These are phyloP conservation scores for Rhodamnia argentea DNA, from an alignment of 345 rosid species.

Conservation along the genomic window DNA sequence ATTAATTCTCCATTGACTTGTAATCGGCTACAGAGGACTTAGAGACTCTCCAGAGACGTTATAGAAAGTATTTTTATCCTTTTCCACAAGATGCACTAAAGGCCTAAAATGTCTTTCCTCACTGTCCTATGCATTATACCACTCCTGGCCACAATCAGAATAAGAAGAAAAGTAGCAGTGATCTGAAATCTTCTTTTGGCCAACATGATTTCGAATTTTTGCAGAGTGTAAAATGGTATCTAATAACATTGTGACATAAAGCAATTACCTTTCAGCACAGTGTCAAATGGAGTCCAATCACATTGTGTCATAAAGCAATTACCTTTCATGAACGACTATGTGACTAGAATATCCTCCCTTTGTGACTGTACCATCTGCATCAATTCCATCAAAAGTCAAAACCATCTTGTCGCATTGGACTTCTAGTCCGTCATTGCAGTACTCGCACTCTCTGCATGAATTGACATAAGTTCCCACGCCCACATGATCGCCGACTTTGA, in stretches of 20 bases:
- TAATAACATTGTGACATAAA: neutral
- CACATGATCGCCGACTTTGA: slow-evolving; percentile 77
- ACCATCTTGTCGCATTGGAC: slow-evolving; percentile 45
- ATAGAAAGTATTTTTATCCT: neutral
- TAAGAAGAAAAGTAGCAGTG: neutral
- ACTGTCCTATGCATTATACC: neutral
- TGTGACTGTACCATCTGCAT: slow-evolving; percentile 62
- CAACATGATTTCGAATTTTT: neutral
- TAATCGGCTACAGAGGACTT: neutral
- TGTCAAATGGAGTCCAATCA: neutral
- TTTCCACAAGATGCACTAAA: neutral
- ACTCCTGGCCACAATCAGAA: neutral
- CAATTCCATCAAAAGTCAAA: slow-evolving; percentile 56
- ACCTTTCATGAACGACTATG: slow-evolving; percentile 75
- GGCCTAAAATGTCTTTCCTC: neutral
- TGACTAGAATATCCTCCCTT: slow-evolving; percentile 82
- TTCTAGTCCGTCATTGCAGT: slow-evolving; percentile 49
- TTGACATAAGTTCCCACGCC: slow-evolving; percentile 86
- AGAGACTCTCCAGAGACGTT: neutral
- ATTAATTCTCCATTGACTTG: neutral
- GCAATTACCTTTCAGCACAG: slow-evolving; percentile 31
- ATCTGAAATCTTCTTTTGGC: neutral
- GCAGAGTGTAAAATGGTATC: neutral
- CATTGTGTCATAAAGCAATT: neutral
- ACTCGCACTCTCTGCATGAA: slow-evolving; percentile 73